Evolutionary conservation across 306 rosid genomes (phyloP).

Genomic region (Trichosanthes truncata): DNA sequence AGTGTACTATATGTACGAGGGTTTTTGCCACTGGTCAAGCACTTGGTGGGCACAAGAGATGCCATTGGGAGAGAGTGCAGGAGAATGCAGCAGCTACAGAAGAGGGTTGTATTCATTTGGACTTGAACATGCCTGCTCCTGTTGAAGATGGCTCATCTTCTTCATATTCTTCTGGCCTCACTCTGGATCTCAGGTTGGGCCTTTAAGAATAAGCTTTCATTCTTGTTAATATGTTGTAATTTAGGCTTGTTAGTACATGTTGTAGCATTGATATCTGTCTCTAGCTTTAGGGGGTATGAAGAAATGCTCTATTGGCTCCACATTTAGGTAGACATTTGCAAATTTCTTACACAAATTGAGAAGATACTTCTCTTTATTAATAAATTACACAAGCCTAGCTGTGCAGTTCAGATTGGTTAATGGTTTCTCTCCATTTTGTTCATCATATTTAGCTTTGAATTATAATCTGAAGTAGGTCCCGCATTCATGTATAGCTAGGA

Average conservation of each 20-base stretch:
- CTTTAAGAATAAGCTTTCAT: conserved; percentile 16
- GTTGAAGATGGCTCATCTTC: conserved; percentile 16
- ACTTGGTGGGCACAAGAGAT: conserved; percentile 55
- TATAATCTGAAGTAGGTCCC: not conserved
- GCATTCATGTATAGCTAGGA: not conserved
- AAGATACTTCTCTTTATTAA: conserved; percentile 3
- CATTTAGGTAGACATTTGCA: not conserved
- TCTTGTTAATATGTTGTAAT: conserved; percentile 6
- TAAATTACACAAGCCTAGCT: conserved; percentile 6
- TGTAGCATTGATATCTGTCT: not conserved
- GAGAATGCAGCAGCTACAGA: conserved; percentile 12
- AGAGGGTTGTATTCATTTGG: conserved; percentile 13
- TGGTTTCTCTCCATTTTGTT: not conserved
- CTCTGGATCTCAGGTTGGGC: conserved; percentile 72
- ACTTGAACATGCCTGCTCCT: conserved; percentile 54
- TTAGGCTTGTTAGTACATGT: not conserved
- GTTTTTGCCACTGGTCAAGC: conserved; percentile 60
- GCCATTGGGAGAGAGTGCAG: conserved; percentile 52
- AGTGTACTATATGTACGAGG: conserved; percentile 39
- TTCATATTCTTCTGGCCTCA: conserved; percentile 16
- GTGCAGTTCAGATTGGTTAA: not conserved
- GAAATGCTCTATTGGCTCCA: not conserved
- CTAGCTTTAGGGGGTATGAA: not conserved
- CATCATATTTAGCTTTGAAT: not conserved
- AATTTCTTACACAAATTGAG: not conserved